Base-by-base conservation (phyloP, 805 yeast species). In the Ogataea nakhonphanomensis region DNA sequence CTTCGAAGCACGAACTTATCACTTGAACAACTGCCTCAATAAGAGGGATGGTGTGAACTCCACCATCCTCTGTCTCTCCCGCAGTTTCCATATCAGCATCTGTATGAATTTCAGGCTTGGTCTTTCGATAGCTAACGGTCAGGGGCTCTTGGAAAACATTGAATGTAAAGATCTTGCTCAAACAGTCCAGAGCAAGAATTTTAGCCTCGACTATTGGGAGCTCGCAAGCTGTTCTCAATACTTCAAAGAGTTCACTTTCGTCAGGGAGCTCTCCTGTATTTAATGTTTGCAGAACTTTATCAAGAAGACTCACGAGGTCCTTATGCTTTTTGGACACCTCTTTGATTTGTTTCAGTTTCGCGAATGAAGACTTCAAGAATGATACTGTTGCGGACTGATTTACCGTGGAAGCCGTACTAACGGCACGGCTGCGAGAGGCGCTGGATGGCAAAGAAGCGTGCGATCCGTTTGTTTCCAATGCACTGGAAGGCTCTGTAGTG, bases 111-210 rank as follows among this genome's bases (percentile, higher is more conserved):
- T 52, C 57, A 20, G 60, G 56, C 24, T 51, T 49, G 20, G 36
- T 41, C 17, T 41, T 50, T 46, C 43, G 49, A 65, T 71, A 38
- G 67, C 67, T 67, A 30, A 75, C 66, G 13, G 78, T 81, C 15
- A 68, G 59, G 17, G 77, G 70, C 30, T 76, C 72, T 41, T 74
- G 85, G 55, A 90, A 83, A 38, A 82, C 76, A 26, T 88, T 83
- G 58, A 86, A 87, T n/a, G 95, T 84, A 61, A 90, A 86, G 13
- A 89, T 71, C 60, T 90, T 93, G 39, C 95, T 85, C 42, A 93
- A 74, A 48, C 91, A 76, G 58, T 91, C 97, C 48, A 91, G 70
- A 1, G 97, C 88, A 32, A 74, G 70, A 12, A 82, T 72, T 51
- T 84, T 84, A 32, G 86, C 72, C 10, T 79, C 87, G 25, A 71